Evolutionary conservation across 495 filamentous ascomycete species (phyloP).

Genomic region (Xylaria grammica): DNA sequence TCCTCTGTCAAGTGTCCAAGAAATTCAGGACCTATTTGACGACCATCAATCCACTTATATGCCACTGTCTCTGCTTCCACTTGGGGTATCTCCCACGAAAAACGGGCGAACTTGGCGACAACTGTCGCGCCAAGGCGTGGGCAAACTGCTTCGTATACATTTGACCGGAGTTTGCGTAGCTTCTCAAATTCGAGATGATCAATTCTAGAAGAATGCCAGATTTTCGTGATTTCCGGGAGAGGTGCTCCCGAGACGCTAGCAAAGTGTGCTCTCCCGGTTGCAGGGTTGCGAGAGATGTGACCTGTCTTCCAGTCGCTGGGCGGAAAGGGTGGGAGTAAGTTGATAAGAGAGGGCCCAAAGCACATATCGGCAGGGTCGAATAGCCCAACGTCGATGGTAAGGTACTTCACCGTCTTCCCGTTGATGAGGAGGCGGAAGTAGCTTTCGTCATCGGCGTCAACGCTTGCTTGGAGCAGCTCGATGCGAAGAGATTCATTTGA

Average conservation of each 20-base stretch:
- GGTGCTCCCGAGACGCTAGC: neutral
- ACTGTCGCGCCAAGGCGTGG: slow-evolving; percentile 36
- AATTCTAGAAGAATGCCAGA: slow-evolving; percentile 31
- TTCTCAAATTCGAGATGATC: slow-evolving; percentile 29
- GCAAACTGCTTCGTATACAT: slow-evolving; percentile 25
- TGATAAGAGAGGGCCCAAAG: slow-evolving; percentile 28
- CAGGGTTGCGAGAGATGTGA: slow-evolving; percentile 24
- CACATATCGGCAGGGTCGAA: slow-evolving; percentile 22
- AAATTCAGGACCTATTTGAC: slow-evolving; percentile 47
- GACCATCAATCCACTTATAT: slow-evolving; percentile 46
- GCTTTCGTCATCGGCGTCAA: slow-evolving; percentile 38
- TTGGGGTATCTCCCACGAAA: slow-evolving; percentile 46
- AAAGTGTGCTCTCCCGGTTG: slow-evolving; percentile 22
- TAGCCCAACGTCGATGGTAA: slow-evolving; percentile 23
- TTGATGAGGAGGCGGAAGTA: slow-evolving; percentile 34
- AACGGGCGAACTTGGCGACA: slow-evolving; percentile 49
- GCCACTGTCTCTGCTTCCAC: slow-evolving; percentile 49
- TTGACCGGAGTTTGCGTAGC: slow-evolving; percentile 14
- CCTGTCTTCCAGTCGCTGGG: slow-evolving; percentile 35
- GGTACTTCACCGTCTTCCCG: slow-evolving; percentile 29
- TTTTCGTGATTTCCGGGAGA: slow-evolving; percentile 26
- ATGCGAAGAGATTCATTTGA: no score
- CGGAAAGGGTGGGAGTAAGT: slow-evolving; percentile 30
- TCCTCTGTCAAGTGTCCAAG: slow-evolving; percentile 52
- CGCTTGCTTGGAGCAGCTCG: no score